A percentile compares a stretch with the other conserved stretches of the same genome.
Evolutionary conservation across 208 protist genomes (phyloP).

Genomic region (Naegleria lovaniensis): DNA sequence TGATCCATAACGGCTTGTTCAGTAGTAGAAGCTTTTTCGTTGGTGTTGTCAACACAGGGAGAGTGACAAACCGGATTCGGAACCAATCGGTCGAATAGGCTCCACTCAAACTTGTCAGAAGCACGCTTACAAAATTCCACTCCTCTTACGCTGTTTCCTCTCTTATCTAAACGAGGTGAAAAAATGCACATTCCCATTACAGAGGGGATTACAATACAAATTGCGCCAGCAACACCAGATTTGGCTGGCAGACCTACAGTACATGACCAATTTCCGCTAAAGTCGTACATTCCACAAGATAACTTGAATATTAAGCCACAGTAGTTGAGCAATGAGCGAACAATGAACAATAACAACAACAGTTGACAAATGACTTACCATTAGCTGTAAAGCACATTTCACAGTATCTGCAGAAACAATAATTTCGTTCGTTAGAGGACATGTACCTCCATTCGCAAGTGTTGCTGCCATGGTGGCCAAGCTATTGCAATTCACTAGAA

Average conservation of each 20-base stretch:
- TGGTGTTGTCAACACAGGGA: neutral
- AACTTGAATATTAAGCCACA: neutral
- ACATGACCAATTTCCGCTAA: slow-evolving; percentile 41
- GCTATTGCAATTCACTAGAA: slow-evolving; percentile 31
- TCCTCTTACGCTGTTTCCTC: slow-evolving; percentile 40
- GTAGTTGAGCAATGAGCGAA: too few species aligned
- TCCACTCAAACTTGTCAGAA: neutral
- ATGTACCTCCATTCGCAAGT: slow-evolving; percentile 46
- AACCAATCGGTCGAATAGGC: neutral
- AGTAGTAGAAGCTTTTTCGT: too few species aligned
- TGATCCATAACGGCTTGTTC: too few species aligned
- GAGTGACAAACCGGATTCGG: neutral
- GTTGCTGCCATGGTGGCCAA: slow-evolving; percentile 46
- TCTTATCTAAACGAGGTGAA: slow-evolving; percentile 39
- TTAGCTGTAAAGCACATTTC: neutral
- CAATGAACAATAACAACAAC: neutral
- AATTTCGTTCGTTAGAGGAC: slow-evolving; percentile 43
- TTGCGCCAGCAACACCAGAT: slow-evolving; percentile 36
- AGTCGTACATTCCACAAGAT: slow-evolving; percentile 46
- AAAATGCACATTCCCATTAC: slow-evolving; percentile 36
- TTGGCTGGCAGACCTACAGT: slow-evolving; percentile 43
- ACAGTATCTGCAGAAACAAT: slow-evolving; percentile 29
- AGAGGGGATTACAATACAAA: slow-evolving; percentile 40
- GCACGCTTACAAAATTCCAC: slow-evolving; percentile 30
- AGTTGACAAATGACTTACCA: too few species aligned